Evolutionary conservation across 2,329 filamentous ascomycete species (phyloP).

Genomic region (Colletotrichum sp.): DNA sequence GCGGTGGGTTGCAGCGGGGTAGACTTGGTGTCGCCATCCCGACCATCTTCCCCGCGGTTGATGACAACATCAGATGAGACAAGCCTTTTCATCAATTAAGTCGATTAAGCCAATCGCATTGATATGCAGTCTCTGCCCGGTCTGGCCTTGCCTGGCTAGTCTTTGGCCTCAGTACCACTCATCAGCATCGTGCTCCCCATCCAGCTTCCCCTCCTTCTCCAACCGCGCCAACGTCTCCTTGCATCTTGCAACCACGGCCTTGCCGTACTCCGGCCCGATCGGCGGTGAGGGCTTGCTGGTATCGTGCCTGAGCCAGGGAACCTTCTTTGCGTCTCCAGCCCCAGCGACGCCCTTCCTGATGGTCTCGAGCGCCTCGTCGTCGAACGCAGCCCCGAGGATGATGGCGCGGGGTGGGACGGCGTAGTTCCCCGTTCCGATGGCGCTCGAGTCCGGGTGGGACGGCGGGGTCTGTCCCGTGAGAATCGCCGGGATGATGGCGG

Average conservation of each 20-base stretch:
- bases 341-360: not conserved
- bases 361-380: not conserved
- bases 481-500: conserved; percentile 20
- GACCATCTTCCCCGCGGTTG: not conserved
- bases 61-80: not conserved
- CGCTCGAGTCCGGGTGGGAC: conserved; percentile 19
- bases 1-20: conserved; percentile 15
- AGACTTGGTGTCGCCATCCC: conserved; percentile 7
- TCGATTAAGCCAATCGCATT: not conserved
- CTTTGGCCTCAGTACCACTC: conserved; percentile 14
- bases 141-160: not conserved
- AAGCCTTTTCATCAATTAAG: not conserved
- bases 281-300: conserved; percentile 25
- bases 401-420: conserved; percentile 5
- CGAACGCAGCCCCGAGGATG: conserved; percentile 19
- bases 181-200: conserved; percentile 20
- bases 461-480: conserved; percentile 1
- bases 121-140: not conserved
- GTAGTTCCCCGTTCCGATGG: conserved; percentile 20
- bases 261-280: conserved; percentile 29
- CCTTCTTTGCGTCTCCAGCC: not conserved
- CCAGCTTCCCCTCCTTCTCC: conserved; percentile 26
- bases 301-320: conserved; percentile 30
- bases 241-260: conserved; percentile 26
- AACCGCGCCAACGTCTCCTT: conserved; percentile 27